Base-by-base conservation (phyloP, 768 basidiomycete species). In the Phanerochaete sordida region DNA sequence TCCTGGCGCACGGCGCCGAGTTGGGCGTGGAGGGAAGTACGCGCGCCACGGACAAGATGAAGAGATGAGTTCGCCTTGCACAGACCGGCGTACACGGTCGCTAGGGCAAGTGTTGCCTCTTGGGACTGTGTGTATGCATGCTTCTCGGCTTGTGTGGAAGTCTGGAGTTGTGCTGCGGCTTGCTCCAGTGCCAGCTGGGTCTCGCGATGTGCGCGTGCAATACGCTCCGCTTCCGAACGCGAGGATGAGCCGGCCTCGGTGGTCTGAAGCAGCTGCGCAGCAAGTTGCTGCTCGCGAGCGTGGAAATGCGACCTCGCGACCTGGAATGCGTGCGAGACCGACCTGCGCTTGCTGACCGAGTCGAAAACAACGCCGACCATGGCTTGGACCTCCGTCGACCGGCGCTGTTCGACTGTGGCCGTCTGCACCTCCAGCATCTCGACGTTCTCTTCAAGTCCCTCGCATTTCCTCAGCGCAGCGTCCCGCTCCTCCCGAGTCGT, bases 401-500 rank as follows among this genome's bases (percentile, higher is more conserved):
- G 64, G 23, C 61, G 64, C 46, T 64, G 57, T 28, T 72, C 73
- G 23, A 66, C 24, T 6, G 53, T 48, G 28, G 67, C 57, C 16
- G 70, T 16, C 27, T 71, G 65, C 28, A 68, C 71, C 46, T 75
- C 73, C 28, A 78, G 60, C n/a, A 63, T 70, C 68, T 87, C 90
- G 53, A 83, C 62, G 61, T 84, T 82, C 44, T 84, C 80, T 65
- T 92, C 90, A 60, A 86, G 69, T n/a, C 70, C 72, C 58, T 92
- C 91, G 27, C 81, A 70, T 60, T 74, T 76, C 56, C 69, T 66
- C 45, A 85, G 69, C 4, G 90, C 87, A 26, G 79, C 79, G 69
- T 93, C 87, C 35, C 91, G 79, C 23, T 86, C 82, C 57, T 87
- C 87, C 56, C 91, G 78, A 1, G 89, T 90, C 57, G 87, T 84